Conservation (phyloP, 176 grass and related monocot species). For the Eleusine indica region DNA sequence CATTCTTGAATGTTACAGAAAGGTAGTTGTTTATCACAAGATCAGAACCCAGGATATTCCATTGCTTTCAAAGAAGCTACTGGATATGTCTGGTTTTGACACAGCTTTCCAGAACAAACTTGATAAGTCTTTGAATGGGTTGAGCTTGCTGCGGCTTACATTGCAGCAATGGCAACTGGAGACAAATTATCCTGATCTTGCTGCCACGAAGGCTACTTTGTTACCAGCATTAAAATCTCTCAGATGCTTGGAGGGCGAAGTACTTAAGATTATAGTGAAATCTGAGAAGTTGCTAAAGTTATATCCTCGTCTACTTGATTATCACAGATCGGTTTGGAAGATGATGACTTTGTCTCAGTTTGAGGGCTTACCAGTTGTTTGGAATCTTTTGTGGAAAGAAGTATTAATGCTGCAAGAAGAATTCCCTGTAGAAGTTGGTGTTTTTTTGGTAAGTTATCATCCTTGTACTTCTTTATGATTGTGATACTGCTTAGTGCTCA, state of each 20-base stretch:
- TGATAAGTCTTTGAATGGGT: slow-evolving; percentile 43
- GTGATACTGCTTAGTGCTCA: slow-evolving; percentile 28
- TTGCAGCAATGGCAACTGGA: slow-evolving; percentile 77
- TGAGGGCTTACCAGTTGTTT: slow-evolving; percentile 67
- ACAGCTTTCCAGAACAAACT: slow-evolving; percentile 44
- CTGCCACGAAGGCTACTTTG: slow-evolving; percentile 43
- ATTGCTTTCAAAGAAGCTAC: slow-evolving; percentile 58
- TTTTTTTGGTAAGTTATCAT: slow-evolving; percentile 64
- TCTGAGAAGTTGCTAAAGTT: slow-evolving; percentile 51
- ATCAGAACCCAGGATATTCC: slow-evolving; percentile 61
- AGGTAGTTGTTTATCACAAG: slow-evolving; percentile 64
- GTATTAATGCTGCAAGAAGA: slow-evolving; percentile 55
- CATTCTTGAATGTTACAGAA: slow-evolving; percentile 55
- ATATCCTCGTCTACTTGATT: slow-evolving; percentile 67
- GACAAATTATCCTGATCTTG: slow-evolving; percentile 41
- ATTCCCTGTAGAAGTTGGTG: slow-evolving; percentile 53
- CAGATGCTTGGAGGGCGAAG: slow-evolving; percentile 60
- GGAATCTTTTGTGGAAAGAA: slow-evolving; percentile 82
- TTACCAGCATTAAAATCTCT: slow-evolving; percentile 62
- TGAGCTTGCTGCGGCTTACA: slow-evolving; percentile 70
- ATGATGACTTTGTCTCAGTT: slow-evolving; percentile 60
- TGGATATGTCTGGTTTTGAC: slow-evolving; percentile 57
- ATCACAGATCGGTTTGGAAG: slow-evolving; percentile 85
- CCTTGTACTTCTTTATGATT: slow-evolving; percentile 17
- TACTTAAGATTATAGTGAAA: slow-evolving; percentile 57